These are phyloP conservation scores for Sclerotinia spermophila DNA, from an alignment of 2,329 filamentous ascomycete species.

Conservation along the genomic window DNA sequence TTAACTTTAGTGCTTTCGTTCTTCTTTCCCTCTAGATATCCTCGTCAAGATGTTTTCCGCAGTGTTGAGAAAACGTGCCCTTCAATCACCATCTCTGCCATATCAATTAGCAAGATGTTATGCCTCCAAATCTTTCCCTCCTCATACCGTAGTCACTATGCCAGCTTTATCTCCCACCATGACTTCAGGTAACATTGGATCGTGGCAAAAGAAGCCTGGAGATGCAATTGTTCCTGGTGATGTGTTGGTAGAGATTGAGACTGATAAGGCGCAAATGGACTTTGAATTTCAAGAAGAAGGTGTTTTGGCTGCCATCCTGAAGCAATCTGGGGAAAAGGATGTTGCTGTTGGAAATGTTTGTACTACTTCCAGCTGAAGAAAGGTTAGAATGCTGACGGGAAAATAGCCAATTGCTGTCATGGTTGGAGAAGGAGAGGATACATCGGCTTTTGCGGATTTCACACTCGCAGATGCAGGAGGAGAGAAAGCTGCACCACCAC, in stretches of 20 bases:
- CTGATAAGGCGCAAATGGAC: constrained; percentile 99
- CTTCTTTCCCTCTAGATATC: constrained; percentile 19
- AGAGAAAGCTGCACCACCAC: constrained; percentile 61
- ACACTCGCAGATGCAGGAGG: constrained; percentile 86
- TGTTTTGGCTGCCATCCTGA: constrained; percentile 89
- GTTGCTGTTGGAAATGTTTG: constrained; percentile 89
- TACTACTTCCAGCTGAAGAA: constrained; percentile 36
- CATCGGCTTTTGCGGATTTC: constrained; percentile 86
- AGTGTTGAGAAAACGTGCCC: constrained; percentile 59
- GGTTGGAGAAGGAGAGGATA: constrained; percentile 85
- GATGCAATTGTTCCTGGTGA: constrained; percentile 86
- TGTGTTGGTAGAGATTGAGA: constrained; percentile 97
- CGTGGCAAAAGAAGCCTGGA: constrained; percentile 96
- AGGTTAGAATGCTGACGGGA: constrained; percentile 33
- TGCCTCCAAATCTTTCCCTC: constrained; percentile 74
- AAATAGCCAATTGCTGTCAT: constrained; percentile 88
- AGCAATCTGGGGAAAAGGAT: constrained; percentile 91
- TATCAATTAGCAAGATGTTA: constrained; percentile 56
- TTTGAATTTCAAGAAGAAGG: constrained; percentile 99
- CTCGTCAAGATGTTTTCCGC: constrained; percentile 56
- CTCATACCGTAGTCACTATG: constrained; percentile 96
- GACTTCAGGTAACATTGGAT: constrained; percentile 92
- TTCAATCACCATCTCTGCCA: constrained; percentile 49
- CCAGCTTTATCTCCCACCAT: constrained; percentile 97
- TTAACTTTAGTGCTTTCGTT: constrained; percentile 23